These are phyloP conservation scores for Neofusicoccum laricinum DNA, from an alignment of 2,329 filamentous ascomycete species.

Conservation along the genomic window DNA sequence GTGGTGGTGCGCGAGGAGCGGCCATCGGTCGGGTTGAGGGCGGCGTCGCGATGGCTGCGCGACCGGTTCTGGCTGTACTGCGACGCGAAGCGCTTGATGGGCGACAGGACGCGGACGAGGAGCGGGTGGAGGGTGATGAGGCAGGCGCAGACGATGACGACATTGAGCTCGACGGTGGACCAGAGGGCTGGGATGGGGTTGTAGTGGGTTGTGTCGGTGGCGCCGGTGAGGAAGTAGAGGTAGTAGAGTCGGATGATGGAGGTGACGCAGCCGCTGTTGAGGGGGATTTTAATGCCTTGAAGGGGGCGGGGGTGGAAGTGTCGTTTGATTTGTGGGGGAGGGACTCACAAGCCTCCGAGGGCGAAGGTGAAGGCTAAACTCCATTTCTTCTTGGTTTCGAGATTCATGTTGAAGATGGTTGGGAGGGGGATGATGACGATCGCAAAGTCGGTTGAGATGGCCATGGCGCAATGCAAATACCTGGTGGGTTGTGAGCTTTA, in stretches of 20 bases:
- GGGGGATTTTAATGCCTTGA: not conserved
- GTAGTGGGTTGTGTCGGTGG: conserved; percentile 27
- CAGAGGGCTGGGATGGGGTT: conserved; percentile 29
- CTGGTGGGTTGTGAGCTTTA: not conserved
- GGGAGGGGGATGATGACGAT: conserved; percentile 11
- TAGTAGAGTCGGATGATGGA: conserved; percentile 23
- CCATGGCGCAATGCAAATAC: conserved; percentile 9
- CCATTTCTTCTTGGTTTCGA: conserved; percentile 27
- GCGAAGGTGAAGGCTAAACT: conserved; percentile 29
- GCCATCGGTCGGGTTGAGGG: too few species aligned
- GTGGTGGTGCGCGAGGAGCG: not conserved
- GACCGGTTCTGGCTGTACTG: not conserved
- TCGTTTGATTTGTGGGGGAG: not conserved
- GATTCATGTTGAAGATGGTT: conserved; percentile 21
- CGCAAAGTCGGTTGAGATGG: conserved; percentile 6
- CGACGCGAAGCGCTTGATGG: not conserved
- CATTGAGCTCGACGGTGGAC: conserved; percentile 30
- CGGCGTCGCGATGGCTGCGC: too few species aligned
- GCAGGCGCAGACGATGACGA: conserved; percentile 30
- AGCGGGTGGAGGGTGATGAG: conserved; percentile 30
- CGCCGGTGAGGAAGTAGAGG: conserved; percentile 24
- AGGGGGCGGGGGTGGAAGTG: not conserved
- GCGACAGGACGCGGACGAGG: conserved; percentile 18
- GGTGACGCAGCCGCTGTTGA: conserved; percentile 24
- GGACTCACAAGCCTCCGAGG: conserved; percentile 31